These are phyloP conservation scores for Furcasterigmium furcatum DNA, from an alignment of 2,329 filamentous ascomycete species.

Conservation along the genomic window DNA sequence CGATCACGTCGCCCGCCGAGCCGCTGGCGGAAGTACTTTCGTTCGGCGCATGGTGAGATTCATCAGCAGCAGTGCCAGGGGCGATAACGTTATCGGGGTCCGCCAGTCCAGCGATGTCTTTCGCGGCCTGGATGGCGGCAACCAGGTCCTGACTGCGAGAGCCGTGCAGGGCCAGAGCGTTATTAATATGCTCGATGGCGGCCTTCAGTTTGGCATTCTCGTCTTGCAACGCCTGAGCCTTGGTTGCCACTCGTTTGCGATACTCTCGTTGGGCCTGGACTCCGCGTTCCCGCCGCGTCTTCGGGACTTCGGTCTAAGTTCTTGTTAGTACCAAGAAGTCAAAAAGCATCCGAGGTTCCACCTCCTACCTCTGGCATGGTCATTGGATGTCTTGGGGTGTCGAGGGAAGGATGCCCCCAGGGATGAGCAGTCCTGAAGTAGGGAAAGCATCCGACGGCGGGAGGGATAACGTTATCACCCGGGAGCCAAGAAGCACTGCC, in stretches of 20 bases:
- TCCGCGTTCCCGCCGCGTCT: slow-evolving; percentile 13
- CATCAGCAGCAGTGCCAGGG: background rate
- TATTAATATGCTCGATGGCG: slow-evolving; percentile 6
- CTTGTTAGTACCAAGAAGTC: slow-evolving; percentile 2
- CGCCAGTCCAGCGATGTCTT: slow-evolving; percentile 1
- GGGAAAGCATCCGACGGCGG: no score
- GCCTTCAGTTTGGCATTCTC: slow-evolving; percentile 13
- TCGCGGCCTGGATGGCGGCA: background rate
- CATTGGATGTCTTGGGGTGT: no score
- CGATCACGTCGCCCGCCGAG: no score
- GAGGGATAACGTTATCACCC: no score
- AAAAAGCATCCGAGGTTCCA: background rate
- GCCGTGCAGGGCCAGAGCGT: background rate
- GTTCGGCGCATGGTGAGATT: background rate
- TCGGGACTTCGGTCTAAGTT: background rate
- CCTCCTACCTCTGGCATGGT: background rate
- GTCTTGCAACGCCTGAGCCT: slow-evolving; percentile 13
- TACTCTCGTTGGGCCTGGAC: slow-evolving; percentile 17
- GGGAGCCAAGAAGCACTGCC: no score
- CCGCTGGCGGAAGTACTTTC: no score
- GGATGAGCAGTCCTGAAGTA: no score
- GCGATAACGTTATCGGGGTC: background rate
- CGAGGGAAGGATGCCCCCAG: no score
- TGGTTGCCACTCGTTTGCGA: slow-evolving; percentile 16
- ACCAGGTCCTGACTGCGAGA: background rate